Evolutionary conservation across 257 asterid species (phyloP).

Genomic region (Solanum bukasovii): DNA sequence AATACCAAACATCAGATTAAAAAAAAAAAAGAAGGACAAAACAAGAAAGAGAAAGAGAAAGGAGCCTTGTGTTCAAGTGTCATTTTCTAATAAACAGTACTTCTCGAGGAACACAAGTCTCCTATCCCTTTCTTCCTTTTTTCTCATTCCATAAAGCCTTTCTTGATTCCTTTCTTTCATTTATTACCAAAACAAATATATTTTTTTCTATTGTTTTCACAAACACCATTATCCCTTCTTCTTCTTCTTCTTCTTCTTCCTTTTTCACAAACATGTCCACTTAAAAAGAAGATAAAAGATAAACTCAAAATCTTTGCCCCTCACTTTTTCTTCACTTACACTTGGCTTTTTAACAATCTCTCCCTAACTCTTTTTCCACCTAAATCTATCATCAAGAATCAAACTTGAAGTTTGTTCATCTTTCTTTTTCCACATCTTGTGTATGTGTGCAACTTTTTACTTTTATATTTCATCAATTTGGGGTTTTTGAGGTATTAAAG

Average conservation of each 20-base stretch:
- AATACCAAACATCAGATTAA: rapidly evolving
- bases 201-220: neutral
- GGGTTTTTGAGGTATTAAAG: neutral
- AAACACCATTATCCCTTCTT: neutral
- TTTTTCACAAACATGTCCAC: neutral
- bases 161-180: neutral
- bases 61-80: conserved; percentile 53
- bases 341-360: neutral
- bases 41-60: conserved; percentile 15
- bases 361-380: neutral
- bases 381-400: conserved; percentile 3
- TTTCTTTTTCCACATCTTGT: neutral
- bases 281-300: neutral
- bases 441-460: neutral
- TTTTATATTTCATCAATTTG: neutral
- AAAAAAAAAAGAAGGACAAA: neutral
- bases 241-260: neutral
- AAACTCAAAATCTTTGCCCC: neutral
- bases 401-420: conserved; percentile 2
- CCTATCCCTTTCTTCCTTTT: conserved; percentile 8
- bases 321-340: neutral
- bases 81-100: conserved; percentile 65
- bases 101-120: conserved; percentile 65
- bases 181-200: neutral
- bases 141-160: conserved; percentile 13